A percentile compares a stretch with the other conserved stretches of the same genome.
Conservation (phyloP, 2,329 filamentous ascomycete genomes). For the Rutstroemia sp. region DNA sequence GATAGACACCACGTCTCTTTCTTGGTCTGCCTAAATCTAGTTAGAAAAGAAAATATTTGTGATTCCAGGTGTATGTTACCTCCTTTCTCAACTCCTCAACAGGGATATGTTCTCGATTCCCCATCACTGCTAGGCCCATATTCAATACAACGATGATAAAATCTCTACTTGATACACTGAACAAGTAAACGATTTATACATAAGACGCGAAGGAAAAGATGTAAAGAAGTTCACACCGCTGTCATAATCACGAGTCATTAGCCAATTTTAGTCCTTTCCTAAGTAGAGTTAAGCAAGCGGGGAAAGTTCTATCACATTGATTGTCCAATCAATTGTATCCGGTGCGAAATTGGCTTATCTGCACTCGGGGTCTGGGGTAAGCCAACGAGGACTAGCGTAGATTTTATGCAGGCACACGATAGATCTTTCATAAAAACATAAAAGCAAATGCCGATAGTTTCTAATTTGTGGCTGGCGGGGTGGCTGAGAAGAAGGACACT, state of each 20-base stretch:
- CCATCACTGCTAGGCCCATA: neutral
- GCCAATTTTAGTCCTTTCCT: too few relatives aligned
- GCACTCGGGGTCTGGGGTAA: slow-evolving; percentile 2
- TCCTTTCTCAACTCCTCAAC: neutral
- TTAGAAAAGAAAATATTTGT: neutral
- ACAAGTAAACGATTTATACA: too few relatives aligned
- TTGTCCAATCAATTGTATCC: neutral
- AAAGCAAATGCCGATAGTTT: neutral
- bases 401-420: neutral
- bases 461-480: too few relatives aligned
- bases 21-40: neutral
- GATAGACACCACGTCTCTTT: neutral
- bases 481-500: too few relatives aligned
- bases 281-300: too few relatives aligned
- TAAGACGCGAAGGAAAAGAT: too few relatives aligned
- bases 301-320: too few relatives aligned
- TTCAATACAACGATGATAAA: too few relatives aligned
- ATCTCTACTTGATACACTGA: too few relatives aligned
- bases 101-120: neutral
- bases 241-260: too few relatives aligned
- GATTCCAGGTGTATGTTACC: neutral
- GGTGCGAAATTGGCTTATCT: neutral
- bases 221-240: neutral
- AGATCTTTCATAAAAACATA: neutral
- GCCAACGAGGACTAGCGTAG: neutral